Conservation (phyloP, 139 green algal species). For the Tetraselmis chui region DNA sequence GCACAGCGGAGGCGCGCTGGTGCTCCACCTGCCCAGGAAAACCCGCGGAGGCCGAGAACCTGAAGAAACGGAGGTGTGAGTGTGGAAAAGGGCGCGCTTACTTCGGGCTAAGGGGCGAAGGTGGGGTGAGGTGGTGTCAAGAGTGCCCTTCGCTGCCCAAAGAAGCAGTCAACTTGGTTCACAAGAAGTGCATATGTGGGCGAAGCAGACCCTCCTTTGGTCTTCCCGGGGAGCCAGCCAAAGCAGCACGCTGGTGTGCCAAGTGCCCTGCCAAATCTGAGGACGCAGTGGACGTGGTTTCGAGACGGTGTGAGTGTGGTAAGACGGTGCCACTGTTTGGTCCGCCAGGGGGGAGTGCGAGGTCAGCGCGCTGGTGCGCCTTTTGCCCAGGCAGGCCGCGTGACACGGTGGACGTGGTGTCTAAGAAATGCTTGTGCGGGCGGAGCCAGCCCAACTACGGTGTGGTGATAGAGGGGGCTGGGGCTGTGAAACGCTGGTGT, state of each 20-base stretch:
- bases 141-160: no score
- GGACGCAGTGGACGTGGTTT: neutral
- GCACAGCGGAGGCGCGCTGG: neutral
- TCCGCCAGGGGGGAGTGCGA: neutral
- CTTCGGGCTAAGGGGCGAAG: no score
- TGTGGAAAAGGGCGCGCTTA: neutral
- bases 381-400: neutral
- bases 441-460: no score
- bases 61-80: neutral
- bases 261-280: neutral
- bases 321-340: neutral
- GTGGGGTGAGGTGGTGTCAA: no score
- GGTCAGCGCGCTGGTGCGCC: neutral
- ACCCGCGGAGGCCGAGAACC: no score
- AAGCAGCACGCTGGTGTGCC: neutral
- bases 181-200: neutral
- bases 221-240: neutral
- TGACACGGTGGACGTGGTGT: neutral
- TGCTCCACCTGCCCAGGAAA: neutral
- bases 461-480: neutral
- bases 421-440: neutral
- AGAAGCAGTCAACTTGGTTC: neutral
- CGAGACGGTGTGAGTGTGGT: neutral
- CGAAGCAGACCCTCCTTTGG: neutral
- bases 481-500: neutral